Conservation (phyloP, 345 rosid genomes). For the Odontarrhena argentea region DNA sequence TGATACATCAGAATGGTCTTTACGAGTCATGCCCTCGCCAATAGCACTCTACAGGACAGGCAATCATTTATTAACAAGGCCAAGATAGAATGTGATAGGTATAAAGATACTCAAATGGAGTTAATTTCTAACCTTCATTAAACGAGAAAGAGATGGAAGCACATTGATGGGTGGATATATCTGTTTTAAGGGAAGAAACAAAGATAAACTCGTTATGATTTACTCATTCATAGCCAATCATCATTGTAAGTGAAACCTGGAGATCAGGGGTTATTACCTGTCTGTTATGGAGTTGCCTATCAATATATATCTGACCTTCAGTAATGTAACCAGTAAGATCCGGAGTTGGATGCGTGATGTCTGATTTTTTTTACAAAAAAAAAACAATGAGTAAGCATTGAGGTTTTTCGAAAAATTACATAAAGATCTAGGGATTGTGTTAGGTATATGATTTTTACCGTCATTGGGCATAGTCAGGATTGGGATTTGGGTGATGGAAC, state of each 20-base stretch:
- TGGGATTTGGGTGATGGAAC: conserved; percentile 92
- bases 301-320: conserved; percentile 43
- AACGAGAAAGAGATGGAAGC: conserved; percentile 84
- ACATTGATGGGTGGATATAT: conserved; percentile 95
- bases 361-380: conserved; percentile 38
- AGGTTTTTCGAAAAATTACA: background rate
- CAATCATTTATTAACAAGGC: conserved; percentile 1
- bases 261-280: conserved; percentile 23
- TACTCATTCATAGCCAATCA: background rate
- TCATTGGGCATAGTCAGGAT: conserved; percentile 96
- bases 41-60: conserved; percentile 75
- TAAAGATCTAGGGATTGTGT: background rate
- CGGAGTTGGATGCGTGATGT: conserved; percentile 93
- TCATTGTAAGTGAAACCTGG: background rate
- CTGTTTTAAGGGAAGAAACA: conserved; percentile 45
- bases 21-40: conserved; percentile 97
- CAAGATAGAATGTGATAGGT: background rate
- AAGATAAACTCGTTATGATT: background rate
- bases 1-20: conserved; percentile 92
- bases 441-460: conserved; percentile 44
- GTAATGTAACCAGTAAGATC: conserved; percentile 97
- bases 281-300: conserved; percentile 37
- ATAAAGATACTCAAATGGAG: background rate
- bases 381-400: background rate
- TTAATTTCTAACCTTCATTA: conserved; percentile 71